phyloP scores from a whole-genome alignment of 495 filamentous ascomycete species.

The Beverwykella pulmonaria region DNA sequence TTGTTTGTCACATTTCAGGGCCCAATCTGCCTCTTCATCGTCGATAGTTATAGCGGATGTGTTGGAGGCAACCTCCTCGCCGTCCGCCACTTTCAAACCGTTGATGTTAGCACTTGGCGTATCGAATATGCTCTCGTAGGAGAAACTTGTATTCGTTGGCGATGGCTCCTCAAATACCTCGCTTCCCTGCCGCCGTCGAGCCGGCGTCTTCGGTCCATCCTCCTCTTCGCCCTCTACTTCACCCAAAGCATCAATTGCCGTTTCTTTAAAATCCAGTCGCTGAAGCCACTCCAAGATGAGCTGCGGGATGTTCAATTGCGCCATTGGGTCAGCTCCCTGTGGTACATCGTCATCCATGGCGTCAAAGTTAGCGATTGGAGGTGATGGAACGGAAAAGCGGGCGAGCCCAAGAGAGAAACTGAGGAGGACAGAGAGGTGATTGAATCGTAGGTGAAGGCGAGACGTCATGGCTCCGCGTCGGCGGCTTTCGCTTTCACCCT shows the following conservation, averaged over 20 bases:
- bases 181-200: neutral
- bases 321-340: neutral
- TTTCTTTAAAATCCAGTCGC: neutral
- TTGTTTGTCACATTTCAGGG: too few relatives aligned
- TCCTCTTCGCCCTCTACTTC: neutral
- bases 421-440: neutral
- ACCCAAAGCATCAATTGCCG: neutral
- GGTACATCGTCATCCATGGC: neutral
- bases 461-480: neutral
- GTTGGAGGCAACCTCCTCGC: neutral
- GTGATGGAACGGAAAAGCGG: neutral
- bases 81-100: neutral
- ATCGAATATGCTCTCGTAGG: conserved; percentile 18
- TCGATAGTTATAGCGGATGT: neutral
- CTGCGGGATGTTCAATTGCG: neutral
- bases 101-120: neutral
- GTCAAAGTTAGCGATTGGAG: neutral
- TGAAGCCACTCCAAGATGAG: neutral
- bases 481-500: too few relatives aligned
- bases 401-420: too few relatives aligned
- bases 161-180: conserved; percentile 1
- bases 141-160: conserved; percentile 21
- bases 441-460: neutral
- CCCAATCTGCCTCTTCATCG: too few relatives aligned
- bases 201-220: neutral